A percentile compares a stretch with the other conserved stretches of the same genome.
phyloP scores from a whole-genome alignment of 768 basidiomycete species.

The Lactarius sp. region DNA sequence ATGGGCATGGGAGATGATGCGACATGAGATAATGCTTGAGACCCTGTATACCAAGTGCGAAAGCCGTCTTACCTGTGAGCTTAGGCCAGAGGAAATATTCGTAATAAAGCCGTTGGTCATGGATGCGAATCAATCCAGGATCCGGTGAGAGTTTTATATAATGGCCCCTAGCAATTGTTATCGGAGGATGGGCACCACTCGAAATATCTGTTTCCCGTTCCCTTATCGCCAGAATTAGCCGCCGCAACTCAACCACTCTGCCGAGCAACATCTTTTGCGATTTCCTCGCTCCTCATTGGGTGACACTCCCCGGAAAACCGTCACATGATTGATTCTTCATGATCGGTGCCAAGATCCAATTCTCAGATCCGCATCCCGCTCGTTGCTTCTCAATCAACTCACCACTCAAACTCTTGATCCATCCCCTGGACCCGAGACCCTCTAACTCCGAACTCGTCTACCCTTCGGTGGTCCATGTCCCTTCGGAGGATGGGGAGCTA shows the following conservation, averaged over 20 bases:
- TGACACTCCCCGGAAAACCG: constrained; percentile 23
- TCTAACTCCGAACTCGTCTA: neutral
- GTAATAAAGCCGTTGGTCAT: too few relatives aligned
- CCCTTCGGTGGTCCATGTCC: neutral
- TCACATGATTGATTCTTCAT: constrained; percentile 25
- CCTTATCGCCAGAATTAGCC: constrained; percentile 4
- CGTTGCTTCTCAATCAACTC: constrained; percentile 8
- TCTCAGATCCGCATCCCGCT: constrained; percentile 17
- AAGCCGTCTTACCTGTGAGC: too few relatives aligned
- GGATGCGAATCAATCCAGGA: too few relatives aligned
- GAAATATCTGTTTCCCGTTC: neutral
- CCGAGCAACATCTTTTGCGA: constrained; percentile 1
- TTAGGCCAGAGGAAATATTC: too few relatives aligned
- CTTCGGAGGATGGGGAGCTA: too few relatives aligned
- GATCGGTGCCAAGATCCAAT: constrained; percentile 23
- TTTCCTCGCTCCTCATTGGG: constrained; percentile 14
- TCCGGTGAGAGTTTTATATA: too few relatives aligned
- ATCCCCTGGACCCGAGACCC: neutral
- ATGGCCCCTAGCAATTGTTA: too few relatives aligned
- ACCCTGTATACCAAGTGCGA: neutral
- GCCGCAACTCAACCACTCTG: neutral
- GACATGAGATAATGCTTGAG: neutral
- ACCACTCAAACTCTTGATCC: constrained; percentile 4
- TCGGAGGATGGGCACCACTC: neutral
- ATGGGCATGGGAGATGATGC: neutral